Evolutionary conservation across 2,329 filamentous ascomycete species (phyloP), one percentile per base, ranked within the genome.

Genomic region (Eutypella sp.): DNA sequence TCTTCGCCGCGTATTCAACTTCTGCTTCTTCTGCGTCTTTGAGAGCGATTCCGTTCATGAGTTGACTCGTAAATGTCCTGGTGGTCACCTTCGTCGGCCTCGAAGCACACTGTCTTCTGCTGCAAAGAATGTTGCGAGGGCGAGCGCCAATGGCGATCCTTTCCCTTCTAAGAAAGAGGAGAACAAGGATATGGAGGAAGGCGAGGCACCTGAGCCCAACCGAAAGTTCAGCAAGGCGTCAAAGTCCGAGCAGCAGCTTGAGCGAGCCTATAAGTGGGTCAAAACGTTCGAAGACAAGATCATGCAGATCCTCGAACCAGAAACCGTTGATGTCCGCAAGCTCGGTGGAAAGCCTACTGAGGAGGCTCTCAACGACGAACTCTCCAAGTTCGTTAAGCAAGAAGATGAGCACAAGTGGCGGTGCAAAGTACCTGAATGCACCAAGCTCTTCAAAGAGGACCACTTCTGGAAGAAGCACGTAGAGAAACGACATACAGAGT

Each of bases 11-110:
- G 93, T 99, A 43, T 95, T 95, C 76, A 96, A 93, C 69, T 97
- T 99, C 71, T 99, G 93, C 73, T 96, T 99, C 75, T 99, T 97
- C 73, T 99, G 93, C 65, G 95, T 99, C 5, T 97, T 99, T 57
- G 93, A 99, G 69, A 93, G 90, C 61, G 93, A 99, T 66, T 97
- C 92, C 0, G 85, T 97, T 19, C 93, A 99, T 61, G 93, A 99
- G 69, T 75, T 99, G 54, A 91, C 89, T 34, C 84, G 93, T 48
- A 97, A 99, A 69, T 99, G 93, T 58, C 90, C 93, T 22, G 93
- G 93, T 36, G 93, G 93, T n/a, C 93, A 99, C 73, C 81, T 99
- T 50, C 89, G 93, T 51, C 85, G 93, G 41, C 93, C 93, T 33
- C 81, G 91, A 47, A 87, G 87, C 58, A 95, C 89, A 29, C 76